Percentiles rank a stretch among this genome's conserved stretches.
These are phyloP conservation scores for Carex cristatella DNA, from an alignment of 176 grass and related monocot species.

Conservation along the genomic window DNA sequence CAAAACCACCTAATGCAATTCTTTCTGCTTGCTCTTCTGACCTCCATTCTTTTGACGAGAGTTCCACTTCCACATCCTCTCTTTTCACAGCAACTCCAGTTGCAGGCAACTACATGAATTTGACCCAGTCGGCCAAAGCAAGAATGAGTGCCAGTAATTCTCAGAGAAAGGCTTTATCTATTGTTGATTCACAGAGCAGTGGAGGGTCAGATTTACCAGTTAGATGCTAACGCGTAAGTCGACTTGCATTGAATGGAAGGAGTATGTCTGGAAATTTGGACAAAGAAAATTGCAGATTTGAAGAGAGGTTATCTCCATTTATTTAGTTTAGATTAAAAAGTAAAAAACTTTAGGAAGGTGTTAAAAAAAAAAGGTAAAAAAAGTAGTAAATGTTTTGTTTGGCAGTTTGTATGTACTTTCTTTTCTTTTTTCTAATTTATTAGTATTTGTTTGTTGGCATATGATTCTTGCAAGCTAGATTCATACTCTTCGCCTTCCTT, in stretches of 20 bases:
- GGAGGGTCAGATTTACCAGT: constrained; percentile 40
- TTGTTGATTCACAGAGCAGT: constrained; percentile 42
- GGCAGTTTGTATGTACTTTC: constrained; percentile 9
- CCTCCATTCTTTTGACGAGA: constrained; percentile 37
- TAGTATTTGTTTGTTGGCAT: neutral
- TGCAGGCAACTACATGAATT: constrained; percentile 57
- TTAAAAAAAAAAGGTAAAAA: neutral
- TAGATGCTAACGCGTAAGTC: constrained; percentile 40
- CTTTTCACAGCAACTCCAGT: constrained; percentile 33
- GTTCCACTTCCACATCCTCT: constrained; percentile 63
- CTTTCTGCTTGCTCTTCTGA: constrained; percentile 46
- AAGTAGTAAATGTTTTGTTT: neutral
- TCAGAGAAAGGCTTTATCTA: constrained; percentile 44
- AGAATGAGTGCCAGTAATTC: constrained; percentile 29
- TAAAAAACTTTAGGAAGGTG: neutral
- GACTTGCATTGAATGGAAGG: constrained; percentile 32
- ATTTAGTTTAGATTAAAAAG: neutral
- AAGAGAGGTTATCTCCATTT: constrained; percentile 17
- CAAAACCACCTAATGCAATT: constrained; percentile 46
- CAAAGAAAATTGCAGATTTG: constrained; percentile 64
- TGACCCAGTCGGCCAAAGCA: constrained; percentile 74
- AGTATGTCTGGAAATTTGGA: constrained; percentile 45
- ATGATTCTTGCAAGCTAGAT: neutral
- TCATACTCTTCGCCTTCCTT: neutral
- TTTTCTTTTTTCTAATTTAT: neutral